Conservation (phyloP, 2,329 filamentous ascomycete species). For the Fusarium albosuccineum region DNA sequence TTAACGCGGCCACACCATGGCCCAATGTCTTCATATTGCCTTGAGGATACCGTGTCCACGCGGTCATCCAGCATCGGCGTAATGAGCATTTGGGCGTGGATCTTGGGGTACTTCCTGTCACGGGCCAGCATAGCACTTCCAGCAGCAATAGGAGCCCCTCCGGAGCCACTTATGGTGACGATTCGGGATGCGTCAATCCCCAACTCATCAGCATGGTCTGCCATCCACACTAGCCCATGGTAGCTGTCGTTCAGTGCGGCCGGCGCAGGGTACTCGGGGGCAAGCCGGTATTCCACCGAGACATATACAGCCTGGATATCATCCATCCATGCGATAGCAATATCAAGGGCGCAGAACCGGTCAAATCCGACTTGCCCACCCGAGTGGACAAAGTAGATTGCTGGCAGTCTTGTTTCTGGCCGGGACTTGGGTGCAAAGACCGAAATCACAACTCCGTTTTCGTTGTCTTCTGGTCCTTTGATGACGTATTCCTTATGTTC, state of each 20-base stretch:
- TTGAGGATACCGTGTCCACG: conserved; percentile 29
- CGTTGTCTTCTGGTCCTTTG: too few species aligned
- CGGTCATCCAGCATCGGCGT: conserved; percentile 43
- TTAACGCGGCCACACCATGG: conserved; percentile 31
- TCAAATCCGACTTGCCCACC: too few species aligned
- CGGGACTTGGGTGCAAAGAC: too few species aligned
- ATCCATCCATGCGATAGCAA: too few species aligned
- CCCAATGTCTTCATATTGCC: conserved; percentile 39
- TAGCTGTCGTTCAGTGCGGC: conserved; percentile 37
- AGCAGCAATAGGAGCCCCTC: conserved; percentile 40
- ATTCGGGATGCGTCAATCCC: conserved; percentile 33
- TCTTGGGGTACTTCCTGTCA: conserved; percentile 22
- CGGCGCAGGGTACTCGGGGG: conserved; percentile 40
- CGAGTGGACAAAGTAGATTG: too few species aligned
- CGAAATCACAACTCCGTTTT: too few species aligned
- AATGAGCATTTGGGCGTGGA: conserved; percentile 40
- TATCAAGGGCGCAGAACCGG: too few species aligned
- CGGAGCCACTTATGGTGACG: conserved; percentile 34
- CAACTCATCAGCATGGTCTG: conserved; percentile 22
- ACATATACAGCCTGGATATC: conserved; percentile 3
- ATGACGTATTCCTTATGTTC: too few species aligned
- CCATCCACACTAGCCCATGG: conserved; percentile 36
- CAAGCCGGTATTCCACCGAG: conserved; percentile 42
- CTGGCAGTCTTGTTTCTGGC: too few species aligned
- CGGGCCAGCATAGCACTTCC: conserved; percentile 36